Percentiles rank a stretch among this genome's conserved stretches.
These are phyloP conservation scores for Galerina marginata DNA, from an alignment of 768 basidiomycete genomes.

Conservation along the genomic window DNA sequence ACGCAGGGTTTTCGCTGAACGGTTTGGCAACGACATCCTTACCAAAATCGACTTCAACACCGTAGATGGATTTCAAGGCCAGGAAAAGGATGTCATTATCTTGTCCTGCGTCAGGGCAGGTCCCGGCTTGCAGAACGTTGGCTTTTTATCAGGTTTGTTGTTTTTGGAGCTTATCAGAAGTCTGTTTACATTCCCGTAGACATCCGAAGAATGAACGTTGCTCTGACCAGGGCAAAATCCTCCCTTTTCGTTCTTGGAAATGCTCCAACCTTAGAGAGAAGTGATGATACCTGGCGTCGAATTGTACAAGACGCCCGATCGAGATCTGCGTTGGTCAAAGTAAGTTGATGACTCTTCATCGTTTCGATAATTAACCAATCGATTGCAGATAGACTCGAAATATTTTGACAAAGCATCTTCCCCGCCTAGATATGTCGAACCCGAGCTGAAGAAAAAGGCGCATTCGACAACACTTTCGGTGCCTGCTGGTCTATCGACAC, in stretches of 20 bases:
- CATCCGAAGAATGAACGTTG: constrained; percentile 95
- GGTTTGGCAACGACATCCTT: constrained; percentile 75
- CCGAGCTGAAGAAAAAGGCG: background rate
- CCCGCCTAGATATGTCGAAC: background rate
- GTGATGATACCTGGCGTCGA: constrained; percentile 77
- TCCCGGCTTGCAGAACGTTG: constrained; percentile 78
- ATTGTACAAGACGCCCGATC: constrained; percentile 80
- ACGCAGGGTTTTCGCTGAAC: constrained; percentile 65
- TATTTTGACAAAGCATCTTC: constrained; percentile 4
- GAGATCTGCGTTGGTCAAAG: constrained; percentile 67
- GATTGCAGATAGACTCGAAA: constrained; percentile 41
- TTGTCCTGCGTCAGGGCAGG: constrained; percentile 96
- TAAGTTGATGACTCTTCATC: constrained; percentile 37
- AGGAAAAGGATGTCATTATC: constrained; percentile 98
- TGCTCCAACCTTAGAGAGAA: constrained; percentile 85
- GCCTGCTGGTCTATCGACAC: constrained; percentile 13
- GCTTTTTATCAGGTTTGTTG: constrained; percentile 80
- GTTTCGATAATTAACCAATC: background rate
- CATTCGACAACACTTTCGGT: background rate
- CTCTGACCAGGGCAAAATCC: constrained; percentile 93
- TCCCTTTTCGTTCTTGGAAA: constrained; percentile 95
- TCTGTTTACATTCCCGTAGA: constrained; percentile 44
- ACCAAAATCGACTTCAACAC: constrained; percentile 91
- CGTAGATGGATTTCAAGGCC: constrained; percentile 98
- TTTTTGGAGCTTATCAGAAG: constrained; percentile 1